phyloP scores from a whole-genome alignment of 495 filamentous ascomycete species.

The Cryomyces minteri region DNA sequence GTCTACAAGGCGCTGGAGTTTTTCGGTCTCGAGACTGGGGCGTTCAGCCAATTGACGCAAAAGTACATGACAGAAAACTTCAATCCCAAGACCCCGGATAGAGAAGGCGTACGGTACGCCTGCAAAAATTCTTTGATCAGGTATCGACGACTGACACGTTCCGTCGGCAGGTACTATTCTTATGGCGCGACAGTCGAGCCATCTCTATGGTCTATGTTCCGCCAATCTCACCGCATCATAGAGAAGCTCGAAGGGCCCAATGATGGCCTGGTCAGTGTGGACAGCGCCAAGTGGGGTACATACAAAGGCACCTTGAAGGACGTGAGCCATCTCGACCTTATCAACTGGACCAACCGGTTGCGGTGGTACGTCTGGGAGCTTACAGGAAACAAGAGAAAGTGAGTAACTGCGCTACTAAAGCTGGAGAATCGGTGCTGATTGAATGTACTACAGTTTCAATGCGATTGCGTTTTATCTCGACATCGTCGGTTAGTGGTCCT shows the following conservation, averaged over 20 bases:
- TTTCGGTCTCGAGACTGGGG: conserved; percentile 57
- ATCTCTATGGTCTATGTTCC: conserved; percentile 53
- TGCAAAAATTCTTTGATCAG: too few species aligned
- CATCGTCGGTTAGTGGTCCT: conserved; percentile 45
- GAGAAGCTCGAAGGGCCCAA: conserved; percentile 59
- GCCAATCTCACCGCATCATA: conserved; percentile 53
- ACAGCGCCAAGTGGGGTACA: conserved; percentile 71
- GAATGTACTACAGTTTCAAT: conserved; percentile 52
- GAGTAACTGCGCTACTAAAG: conserved; percentile 13
- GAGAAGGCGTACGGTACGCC: conserved; percentile 47
- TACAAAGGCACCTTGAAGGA: conserved; percentile 83
- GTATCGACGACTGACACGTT: too few species aligned
- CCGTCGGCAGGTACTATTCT: conserved; percentile 50
- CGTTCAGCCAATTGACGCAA: conserved; percentile 70
- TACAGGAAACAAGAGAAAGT: conserved; percentile 54
- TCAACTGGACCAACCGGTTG: conserved; percentile 86
- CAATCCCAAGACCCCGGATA: conserved; percentile 63
- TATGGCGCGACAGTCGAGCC: conserved; percentile 66
- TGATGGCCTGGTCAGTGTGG: conserved; percentile 82
- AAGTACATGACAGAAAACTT: conserved; percentile 68
- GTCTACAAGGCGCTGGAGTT: conserved; percentile 50
- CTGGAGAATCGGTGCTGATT: neutral
- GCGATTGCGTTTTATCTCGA: conserved; percentile 89
- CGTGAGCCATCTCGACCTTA: conserved; percentile 81
- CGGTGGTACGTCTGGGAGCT: conserved; percentile 50